These are phyloP conservation scores for Hyparrhenia diplandra DNA, from an alignment of 176 grass and related monocot species.

Conservation along the genomic window DNA sequence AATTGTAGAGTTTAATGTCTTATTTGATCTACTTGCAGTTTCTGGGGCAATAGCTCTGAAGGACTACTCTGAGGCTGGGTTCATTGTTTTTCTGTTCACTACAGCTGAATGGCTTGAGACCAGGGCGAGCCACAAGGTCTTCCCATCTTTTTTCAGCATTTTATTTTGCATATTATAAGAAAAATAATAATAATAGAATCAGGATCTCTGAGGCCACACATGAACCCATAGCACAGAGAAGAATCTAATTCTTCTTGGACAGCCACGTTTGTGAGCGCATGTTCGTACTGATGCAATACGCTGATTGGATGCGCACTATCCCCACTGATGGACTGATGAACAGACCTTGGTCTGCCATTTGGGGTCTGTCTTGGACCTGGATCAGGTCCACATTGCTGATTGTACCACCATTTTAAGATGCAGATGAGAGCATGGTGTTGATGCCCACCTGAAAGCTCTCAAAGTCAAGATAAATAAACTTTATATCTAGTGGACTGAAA, in stretches of 20 bases:
- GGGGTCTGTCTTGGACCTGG: not conserved
- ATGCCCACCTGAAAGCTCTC: not conserved
- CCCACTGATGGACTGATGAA: constrained; percentile 20
- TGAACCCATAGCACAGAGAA: constrained; percentile 16
- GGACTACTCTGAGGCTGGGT: constrained; percentile 84
- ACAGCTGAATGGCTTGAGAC: constrained; percentile 94
- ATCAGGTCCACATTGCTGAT: constrained; percentile 6
- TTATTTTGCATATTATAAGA: constrained; percentile 14
- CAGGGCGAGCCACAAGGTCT: constrained; percentile 76
- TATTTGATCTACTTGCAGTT: constrained; percentile 47
- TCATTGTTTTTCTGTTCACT: constrained; percentile 91
- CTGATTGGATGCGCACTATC: constrained; percentile 4
- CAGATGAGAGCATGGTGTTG: not conserved
- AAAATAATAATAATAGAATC: not conserved
- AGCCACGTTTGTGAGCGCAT: constrained; percentile 7
- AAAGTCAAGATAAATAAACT: not conserved
- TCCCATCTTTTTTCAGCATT: constrained; percentile 16
- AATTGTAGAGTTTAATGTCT: constrained; percentile 19
- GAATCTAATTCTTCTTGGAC: not conserved
- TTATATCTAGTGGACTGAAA: constrained; percentile 22
- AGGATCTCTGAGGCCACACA: not conserved
- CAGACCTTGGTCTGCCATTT: constrained; percentile 21
- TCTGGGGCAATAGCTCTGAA: constrained; percentile 80
- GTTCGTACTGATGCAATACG: constrained; percentile 5
- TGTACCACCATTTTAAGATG: constrained; percentile 15